Conservation (phyloP, 192 early-diverging fungal genomes). For the Backusella psychrophila region DNA sequence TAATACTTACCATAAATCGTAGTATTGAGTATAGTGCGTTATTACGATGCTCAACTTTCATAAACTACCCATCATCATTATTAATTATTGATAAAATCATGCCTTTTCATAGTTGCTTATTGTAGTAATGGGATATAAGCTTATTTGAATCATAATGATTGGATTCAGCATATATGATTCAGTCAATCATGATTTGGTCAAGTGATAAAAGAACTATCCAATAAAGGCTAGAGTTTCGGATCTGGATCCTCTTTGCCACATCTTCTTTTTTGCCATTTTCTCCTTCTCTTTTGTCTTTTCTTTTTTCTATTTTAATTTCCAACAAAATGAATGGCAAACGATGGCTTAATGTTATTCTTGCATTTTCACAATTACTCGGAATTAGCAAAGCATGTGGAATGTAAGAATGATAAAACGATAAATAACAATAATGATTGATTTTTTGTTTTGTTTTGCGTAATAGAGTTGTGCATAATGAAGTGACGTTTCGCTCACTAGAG, state of each 20-base stretch:
- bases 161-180: not conserved
- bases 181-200: not conserved
- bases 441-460: not conserved
- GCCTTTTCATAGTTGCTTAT: not conserved
- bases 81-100: not conserved
- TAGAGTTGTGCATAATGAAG: constrained; percentile 30
- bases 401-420: constrained; percentile 3
- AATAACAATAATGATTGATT: not conserved
- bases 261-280: not conserved
- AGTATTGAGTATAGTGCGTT: not conserved
- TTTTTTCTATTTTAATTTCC: not conserved
- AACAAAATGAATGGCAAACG: not conserved
- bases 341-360: not conserved
- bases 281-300: not conserved
- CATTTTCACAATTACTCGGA: not conserved
- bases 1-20: not conserved
- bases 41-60: not conserved
- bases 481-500: constrained; percentile 17
- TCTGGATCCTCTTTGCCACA: not conserved
- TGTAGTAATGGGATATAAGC: not conserved
- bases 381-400: constrained; percentile 19
- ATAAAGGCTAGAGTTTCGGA: not conserved
- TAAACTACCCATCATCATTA: not conserved
- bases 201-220: not conserved
- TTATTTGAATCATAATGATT: not conserved